Conservation (phyloP, 106 monocot species). For the Dactylorhiza incarnata region DNA sequence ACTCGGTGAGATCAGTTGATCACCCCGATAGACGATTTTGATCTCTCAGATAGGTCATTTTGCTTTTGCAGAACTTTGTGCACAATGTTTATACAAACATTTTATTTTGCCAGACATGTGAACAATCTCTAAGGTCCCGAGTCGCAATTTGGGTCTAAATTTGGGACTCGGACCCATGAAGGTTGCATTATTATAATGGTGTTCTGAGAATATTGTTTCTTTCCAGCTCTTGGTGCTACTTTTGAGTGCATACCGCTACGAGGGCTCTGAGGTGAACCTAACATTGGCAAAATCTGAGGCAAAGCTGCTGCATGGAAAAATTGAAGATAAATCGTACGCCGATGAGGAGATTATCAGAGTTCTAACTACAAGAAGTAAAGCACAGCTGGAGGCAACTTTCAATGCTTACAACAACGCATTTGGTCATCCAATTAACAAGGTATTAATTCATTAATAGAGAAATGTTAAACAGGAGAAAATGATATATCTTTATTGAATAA, state of each 20-base stretch:
- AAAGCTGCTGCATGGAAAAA: constrained; percentile 73
- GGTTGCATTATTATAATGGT: background rate
- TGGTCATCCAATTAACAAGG: constrained; percentile 66
- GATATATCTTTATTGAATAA: too few species aligned
- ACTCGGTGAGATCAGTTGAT: too few species aligned
- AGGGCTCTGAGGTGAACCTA: constrained; percentile 62
- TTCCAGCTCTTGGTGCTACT: constrained; percentile 60
- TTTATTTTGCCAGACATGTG: too few species aligned
- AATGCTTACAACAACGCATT: constrained; percentile 68
- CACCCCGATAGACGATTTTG: too few species aligned
- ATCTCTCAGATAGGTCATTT: too few species aligned
- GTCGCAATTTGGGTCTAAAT: too few species aligned
- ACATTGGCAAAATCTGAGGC: constrained; percentile 74
- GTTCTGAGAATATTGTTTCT: background rate
- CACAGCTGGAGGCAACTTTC: constrained; percentile 69
- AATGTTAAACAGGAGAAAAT: too few species aligned
- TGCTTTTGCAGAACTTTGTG: too few species aligned
- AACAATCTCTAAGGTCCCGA: too few species aligned
- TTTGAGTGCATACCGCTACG: constrained; percentile 57
- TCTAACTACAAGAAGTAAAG: constrained; percentile 74
- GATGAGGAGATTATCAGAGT: constrained; percentile 79
- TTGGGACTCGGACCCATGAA: too few species aligned
- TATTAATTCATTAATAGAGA: constrained; percentile 11
- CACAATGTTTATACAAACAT: background rate
- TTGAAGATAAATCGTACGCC: constrained; percentile 52